Percentiles rank a stretch among this genome's conserved stretches.
These are phyloP conservation scores for Hirsutella minnesotensis DNA, from an alignment of 2,329 filamentous ascomycete species.

Conservation along the genomic window DNA sequence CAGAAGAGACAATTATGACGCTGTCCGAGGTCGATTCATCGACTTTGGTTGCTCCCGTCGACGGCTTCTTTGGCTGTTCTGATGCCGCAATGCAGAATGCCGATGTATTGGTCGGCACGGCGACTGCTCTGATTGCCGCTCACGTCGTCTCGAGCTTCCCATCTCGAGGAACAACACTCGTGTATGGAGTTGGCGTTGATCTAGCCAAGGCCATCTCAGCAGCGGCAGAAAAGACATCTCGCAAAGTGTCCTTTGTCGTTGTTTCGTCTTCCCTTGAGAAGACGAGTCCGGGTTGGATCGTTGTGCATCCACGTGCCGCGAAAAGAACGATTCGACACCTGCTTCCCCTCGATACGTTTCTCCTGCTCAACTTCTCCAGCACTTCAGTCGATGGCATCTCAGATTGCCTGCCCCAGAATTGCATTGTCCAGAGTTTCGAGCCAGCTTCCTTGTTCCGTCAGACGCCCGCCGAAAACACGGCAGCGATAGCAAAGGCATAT, in stretches of 20 bases:
- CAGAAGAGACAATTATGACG: neutral
- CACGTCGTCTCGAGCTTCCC: neutral
- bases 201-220: neutral
- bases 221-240: neutral
- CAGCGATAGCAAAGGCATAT: neutral
- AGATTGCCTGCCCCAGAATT: neutral
- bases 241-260: neutral
- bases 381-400: neutral
- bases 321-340: neutral
- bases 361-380: neutral
- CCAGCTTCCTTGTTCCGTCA: neutral
- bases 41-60: neutral
- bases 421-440: neutral
- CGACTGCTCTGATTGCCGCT: neutral
- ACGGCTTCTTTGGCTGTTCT: neutral
- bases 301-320: neutral
- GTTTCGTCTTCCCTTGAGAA: neutral
- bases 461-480: neutral
- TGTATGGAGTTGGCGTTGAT: neutral
- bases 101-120: neutral
- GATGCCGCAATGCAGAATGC: neutral
- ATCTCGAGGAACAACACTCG: neutral
- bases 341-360: neutral
- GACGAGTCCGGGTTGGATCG: neutral
- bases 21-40: neutral